phyloP scores from a whole-genome alignment of 1,139 yeast species.

The Wickerhamomyces sp. region DNA sequence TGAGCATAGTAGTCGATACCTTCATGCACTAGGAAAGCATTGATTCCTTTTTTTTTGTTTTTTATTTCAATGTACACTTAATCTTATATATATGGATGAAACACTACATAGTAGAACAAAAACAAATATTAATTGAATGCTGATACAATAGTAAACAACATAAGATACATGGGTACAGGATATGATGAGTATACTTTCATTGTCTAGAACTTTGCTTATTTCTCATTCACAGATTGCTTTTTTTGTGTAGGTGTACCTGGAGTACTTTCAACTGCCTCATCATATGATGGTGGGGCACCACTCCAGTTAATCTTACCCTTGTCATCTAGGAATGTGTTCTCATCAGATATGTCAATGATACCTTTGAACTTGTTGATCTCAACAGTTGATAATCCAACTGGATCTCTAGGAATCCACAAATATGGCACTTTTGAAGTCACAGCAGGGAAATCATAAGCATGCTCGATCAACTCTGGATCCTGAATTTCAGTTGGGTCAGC shows the following conservation, averaged over 20 bases:
- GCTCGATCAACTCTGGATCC: constrained; percentile 32
- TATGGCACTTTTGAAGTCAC: constrained; percentile 61
- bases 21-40: too few species aligned
- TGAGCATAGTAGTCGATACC: too few species aligned
- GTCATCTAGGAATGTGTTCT: constrained; percentile 58
- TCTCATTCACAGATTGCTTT: not conserved
- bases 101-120: too few species aligned
- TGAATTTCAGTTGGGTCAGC: constrained; percentile 32
- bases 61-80: too few species aligned
- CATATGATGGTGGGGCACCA: constrained; percentile 59
- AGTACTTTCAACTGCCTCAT: constrained; percentile 14
- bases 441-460: constrained; percentile 76
- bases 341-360: constrained; percentile 56
- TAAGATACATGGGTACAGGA: too few species aligned
- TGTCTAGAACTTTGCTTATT: too few species aligned
- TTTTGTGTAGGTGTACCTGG: too few species aligned
- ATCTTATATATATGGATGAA: too few species aligned
- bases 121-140: too few species aligned
- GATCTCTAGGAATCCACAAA: constrained; percentile 87
- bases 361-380: constrained; percentile 49
- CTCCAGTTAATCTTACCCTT: constrained; percentile 50
- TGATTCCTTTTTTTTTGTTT: too few species aligned
- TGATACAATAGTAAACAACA: too few species aligned
- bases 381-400: constrained; percentile 67
- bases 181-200: too few species aligned